Evolutionary conservation across 2,329 filamentous ascomycete genomes (phyloP).

Genomic region (Coniochaeta pulveracea): DNA sequence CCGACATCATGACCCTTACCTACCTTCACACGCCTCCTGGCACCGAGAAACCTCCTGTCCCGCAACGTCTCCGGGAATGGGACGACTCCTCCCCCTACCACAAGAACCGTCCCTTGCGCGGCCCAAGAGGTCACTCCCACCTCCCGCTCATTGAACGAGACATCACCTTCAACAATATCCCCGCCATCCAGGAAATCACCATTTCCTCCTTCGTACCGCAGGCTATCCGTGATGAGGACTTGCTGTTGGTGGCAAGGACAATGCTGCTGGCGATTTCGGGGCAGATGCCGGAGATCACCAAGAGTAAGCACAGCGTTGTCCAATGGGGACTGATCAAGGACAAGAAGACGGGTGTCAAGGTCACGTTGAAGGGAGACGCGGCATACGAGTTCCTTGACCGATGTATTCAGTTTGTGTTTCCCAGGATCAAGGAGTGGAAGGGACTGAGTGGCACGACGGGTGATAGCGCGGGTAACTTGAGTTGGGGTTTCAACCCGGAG

Average conservation of each 20-base stretch:
- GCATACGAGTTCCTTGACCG: constrained; percentile 90
- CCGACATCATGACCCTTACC: constrained; percentile 78
- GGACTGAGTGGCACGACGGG: constrained; percentile 59
- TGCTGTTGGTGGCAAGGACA: constrained; percentile 74
- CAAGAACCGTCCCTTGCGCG: constrained; percentile 77
- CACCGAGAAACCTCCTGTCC: constrained; percentile 37
- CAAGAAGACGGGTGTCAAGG: constrained; percentile 64
- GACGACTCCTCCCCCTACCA: constrained; percentile 88
- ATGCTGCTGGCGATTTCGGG: constrained; percentile 79
- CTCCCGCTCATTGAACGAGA: constrained; percentile 62
- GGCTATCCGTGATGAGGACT: constrained; percentile 58
- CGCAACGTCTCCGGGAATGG: constrained; percentile 71
- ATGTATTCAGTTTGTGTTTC: constrained; percentile 79
- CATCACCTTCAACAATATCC: constrained; percentile 75
- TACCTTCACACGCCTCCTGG: constrained; percentile 82
- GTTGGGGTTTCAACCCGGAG: constrained; percentile 66
- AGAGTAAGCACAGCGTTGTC: constrained; percentile 57
- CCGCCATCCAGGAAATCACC: constrained; percentile 68
- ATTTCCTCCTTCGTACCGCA: constrained; percentile 66
- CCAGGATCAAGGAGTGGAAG: constrained; percentile 91
- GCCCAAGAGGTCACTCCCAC: constrained; percentile 67
- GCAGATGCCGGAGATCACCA: constrained; percentile 58
- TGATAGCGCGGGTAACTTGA: constrained; percentile 79
- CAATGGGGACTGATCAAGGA: constrained; percentile 66
- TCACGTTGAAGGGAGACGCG: constrained; percentile 63